phyloP scores from a whole-genome alignment of 176 grass and related monocot species.

The Triticum timopheevii region DNA sequence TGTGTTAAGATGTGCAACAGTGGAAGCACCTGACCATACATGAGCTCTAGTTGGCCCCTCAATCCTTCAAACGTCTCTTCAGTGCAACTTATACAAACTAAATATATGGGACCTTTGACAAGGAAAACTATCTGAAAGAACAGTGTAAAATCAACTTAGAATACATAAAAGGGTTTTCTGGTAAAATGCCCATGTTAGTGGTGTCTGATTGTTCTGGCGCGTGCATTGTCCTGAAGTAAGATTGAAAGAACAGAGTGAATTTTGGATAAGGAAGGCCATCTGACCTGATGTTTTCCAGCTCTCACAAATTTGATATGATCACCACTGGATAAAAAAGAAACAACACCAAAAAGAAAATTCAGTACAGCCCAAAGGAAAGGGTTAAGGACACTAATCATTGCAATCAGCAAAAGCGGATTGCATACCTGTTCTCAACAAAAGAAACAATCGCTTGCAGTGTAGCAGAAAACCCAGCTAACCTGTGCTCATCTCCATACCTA shows the following conservation, averaged over 20 bases:
- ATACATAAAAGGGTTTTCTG: neutral
- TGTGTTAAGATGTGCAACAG: conserved; percentile 22
- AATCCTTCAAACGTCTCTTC: conserved; percentile 85
- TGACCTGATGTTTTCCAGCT: conserved; percentile 93
- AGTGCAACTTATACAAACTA: conserved; percentile 95
- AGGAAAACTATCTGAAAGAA: conserved; percentile 91
- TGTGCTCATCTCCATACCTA: conserved; percentile 98
- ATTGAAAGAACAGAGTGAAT: neutral
- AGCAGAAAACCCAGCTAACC: conserved; percentile 96
- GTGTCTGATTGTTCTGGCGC: neutral
- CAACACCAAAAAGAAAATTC: neutral
- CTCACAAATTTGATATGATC: conserved; percentile 94
- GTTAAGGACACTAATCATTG: neutral
- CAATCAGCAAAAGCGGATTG: neutral
- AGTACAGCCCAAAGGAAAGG: neutral
- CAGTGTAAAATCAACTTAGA: conserved; percentile 23
- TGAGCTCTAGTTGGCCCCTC: conserved; percentile 84
- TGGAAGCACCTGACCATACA: conserved; percentile 89
- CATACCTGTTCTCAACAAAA: conserved; percentile 91
- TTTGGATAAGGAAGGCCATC: neutral
- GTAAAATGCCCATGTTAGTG: neutral
- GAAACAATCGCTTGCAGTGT: conserved; percentile 97
- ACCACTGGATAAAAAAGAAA: conserved; percentile 49
- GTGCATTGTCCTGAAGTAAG: neutral
- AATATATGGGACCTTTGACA: conserved; percentile 96